Base-by-base conservation (phyloP, 2,329 filamentous ascomycete species). In the Hypoxylon sp. region DNA sequence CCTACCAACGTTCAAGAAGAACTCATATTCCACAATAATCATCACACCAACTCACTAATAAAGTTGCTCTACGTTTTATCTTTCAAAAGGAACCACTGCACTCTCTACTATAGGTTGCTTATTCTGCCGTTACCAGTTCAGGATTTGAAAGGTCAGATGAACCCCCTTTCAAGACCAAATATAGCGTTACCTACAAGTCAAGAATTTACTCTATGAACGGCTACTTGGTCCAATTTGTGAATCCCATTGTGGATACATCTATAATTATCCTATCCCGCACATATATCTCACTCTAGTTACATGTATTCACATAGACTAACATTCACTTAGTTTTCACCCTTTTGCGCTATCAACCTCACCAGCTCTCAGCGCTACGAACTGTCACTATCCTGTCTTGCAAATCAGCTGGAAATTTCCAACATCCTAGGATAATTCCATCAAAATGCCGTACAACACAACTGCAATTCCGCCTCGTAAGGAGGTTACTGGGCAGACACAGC, bases 371-470 rank as follows among this genome's bases (percentile, higher is more conserved):
- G 39, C 39, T 44, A 22, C 17, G 9, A 22, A 19, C 10, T 17
- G 2, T 44, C 39, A 44, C 8, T 9, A 42, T 19, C n/a, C 37
- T 17, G 3, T 42, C n/a, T 42, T 42, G 17, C 17, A 44, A 44
- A 11, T 19, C 17, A 3, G 17, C 17, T 19, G 6, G 17, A 8
- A 22, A 22, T 44, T 22, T 22, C 3, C 39, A 11, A 44, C 17
- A 17, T n/a, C 39, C 6, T 19, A 19, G 39, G 17, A 4, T 17
- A 19, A 6, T 44, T 29, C 17, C 9, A 11, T 46, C 69, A 80
- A 17, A 54, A 98, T 98, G 94, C 92, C 94, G 26, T 94, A 96
- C 84, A 97, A 97, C 82, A 95, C 93, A 73, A 90, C 90, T 3
- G 91, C 93, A 17, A 96, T 96, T 63, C 88, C 91, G 72, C 92